Conservation (phyloP, 176 grass and related monocot species). For the Urochloa ruziziensis region DNA sequence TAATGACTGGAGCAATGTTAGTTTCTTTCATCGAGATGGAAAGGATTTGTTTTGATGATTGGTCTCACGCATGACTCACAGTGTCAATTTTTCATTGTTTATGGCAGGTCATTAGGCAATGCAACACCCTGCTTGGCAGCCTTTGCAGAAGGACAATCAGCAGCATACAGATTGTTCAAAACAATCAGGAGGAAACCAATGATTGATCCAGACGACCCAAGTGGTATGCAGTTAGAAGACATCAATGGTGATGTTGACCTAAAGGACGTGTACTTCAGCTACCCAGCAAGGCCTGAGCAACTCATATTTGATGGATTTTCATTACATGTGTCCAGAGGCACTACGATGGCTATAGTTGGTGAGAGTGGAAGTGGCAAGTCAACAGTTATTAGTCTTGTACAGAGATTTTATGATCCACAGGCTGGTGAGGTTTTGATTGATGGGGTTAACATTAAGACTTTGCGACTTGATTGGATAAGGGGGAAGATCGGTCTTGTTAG, state of each 20-base stretch:
- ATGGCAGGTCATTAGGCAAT: constrained; percentile 61
- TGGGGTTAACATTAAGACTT: constrained; percentile 63
- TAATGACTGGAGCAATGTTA: constrained; percentile 65
- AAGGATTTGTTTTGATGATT: background rate
- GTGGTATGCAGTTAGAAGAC: constrained; percentile 46
- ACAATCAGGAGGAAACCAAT: constrained; percentile 70
- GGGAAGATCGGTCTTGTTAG: constrained; percentile 78
- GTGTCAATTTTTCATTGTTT: constrained; percentile 5
- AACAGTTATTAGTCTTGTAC: constrained; percentile 67
- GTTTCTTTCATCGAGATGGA: constrained; percentile 14
- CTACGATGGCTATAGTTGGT: constrained; percentile 81
- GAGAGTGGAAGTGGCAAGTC: constrained; percentile 92
- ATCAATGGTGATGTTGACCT: constrained; percentile 70
- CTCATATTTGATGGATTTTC: constrained; percentile 81
- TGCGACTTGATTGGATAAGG: constrained; percentile 65
- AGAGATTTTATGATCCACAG: constrained; percentile 83
- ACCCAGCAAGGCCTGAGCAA: constrained; percentile 70
- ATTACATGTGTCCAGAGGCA: constrained; percentile 52
- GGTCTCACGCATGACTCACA: background rate
- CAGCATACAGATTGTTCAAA: constrained; percentile 74
- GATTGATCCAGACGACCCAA: constrained; percentile 61
- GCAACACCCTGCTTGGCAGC: constrained; percentile 65
- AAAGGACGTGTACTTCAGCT: constrained; percentile 72
- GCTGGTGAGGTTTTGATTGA: constrained; percentile 79
- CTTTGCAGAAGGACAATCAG: constrained; percentile 71